A percentile compares a stretch with the other conserved stretches of the same genome.
These are phyloP conservation scores for Cenchrus americanus DNA, from an alignment of 176 grass and related monocot genomes.

Conservation along the genomic window DNA sequence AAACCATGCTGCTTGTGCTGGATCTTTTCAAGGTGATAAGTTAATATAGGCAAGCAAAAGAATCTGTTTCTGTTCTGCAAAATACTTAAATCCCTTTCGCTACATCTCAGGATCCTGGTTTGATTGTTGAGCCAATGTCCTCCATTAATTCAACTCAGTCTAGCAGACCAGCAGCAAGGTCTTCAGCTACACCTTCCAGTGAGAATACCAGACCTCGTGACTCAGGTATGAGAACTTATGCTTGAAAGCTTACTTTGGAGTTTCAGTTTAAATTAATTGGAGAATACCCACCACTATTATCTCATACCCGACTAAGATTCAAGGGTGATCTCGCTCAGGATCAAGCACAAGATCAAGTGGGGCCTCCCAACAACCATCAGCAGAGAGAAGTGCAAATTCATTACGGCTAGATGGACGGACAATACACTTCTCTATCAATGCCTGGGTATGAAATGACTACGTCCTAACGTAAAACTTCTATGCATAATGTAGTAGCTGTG, in stretches of 20 bases:
- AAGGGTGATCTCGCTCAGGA: slow-evolving; percentile 53
- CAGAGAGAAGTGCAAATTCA: slow-evolving; percentile 63
- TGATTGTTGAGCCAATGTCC: slow-evolving; percentile 76
- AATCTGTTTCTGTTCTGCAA: not conserved
- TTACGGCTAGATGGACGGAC: slow-evolving; percentile 63
- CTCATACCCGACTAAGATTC: slow-evolving; percentile 29
- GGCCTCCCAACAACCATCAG: slow-evolving; percentile 35
- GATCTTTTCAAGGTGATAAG: slow-evolving; percentile 16
- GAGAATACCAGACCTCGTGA: slow-evolving; percentile 59
- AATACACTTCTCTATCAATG: slow-evolving; percentile 87
- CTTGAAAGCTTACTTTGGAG: slow-evolving; percentile 17
- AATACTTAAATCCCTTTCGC: slow-evolving; percentile 21
- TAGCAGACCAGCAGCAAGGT: slow-evolving; percentile 51
- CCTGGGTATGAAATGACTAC: slow-evolving; percentile 70
- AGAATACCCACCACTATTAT: not conserved
- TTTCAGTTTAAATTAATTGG: slow-evolving; percentile 14
- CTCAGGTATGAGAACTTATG: slow-evolving; percentile 57
- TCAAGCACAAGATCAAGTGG: slow-evolving; percentile 51
- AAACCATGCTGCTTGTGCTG: slow-evolving; percentile 5
- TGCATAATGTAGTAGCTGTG: not conserved
- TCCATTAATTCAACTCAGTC: slow-evolving; percentile 65
- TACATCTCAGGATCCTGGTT: slow-evolving; percentile 72
- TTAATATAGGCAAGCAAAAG: slow-evolving; percentile 11
- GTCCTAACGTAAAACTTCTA: slow-evolving; percentile 4
- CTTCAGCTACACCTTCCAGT: slow-evolving; percentile 57